Base-by-base conservation (phyloP, 2,329 filamentous ascomycete genomes). In the Hyphodiscus sp. region DNA sequence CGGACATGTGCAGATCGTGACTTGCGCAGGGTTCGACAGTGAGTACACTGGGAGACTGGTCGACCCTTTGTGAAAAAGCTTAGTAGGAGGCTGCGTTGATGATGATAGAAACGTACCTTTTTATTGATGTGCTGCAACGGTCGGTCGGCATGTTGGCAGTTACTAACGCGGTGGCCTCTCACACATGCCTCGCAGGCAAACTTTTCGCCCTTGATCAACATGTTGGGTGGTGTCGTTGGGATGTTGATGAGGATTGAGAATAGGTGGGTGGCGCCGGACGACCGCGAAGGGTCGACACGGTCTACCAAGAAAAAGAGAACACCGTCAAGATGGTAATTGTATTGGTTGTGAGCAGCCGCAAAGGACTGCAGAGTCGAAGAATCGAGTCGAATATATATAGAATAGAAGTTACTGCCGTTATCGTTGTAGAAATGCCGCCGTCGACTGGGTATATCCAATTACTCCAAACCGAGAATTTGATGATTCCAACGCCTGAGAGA, bases 151-250 rank as follows among this genome's bases (percentile, higher is more conserved):
- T 99, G 94, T 72, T 92, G 90, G 79, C 94, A 99, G 71, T 94
- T 96, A 86, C 91, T 97, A 70, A 99, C 94, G 70, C 94, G 89
- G 77, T 99, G 94, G 69, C 94, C 94, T 74, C 94, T 88, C 71
- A 99, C 91, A 76, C 94, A 99, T 45, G 67, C 67, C 56, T 95
- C 89, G 79, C 92, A 97, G 74, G 92, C 92, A 78, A 83, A 97
- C 79, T 97, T 97, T 78, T 96, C 90, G 73, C 92, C 92, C 79
- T 96, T 85, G 72, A 91, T 88, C 71, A 91, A 79, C 88, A 91
- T 91, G 58, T 66, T 73, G 4, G 4, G 3, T 26, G 66, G 45
- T 47, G 55, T 51, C 55, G 47, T 48, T 43, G 33, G 58, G 57
- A 52, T 58, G 60, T 55, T 56, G 52, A 20, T n/a, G 57, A 58